Base-by-base conservation (phyloP, 2,329 filamentous ascomycete species). In the Aquanectria penicillioides region DNA sequence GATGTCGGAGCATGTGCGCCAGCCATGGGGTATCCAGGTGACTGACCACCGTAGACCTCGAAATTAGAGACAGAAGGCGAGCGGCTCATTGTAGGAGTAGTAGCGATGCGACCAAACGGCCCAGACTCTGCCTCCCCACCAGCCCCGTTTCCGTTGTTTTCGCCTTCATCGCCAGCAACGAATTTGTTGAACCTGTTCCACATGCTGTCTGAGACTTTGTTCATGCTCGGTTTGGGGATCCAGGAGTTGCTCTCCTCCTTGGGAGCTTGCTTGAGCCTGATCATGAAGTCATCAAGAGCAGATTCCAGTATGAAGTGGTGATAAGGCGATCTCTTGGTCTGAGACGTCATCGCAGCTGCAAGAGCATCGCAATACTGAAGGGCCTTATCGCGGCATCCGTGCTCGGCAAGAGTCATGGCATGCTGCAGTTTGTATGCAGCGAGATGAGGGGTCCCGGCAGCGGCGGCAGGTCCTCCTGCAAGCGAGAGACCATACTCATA, bases 151-250 rank as follows among this genome's bases (percentile, higher is more conserved):
- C 93, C 90, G 57, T 86, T 87, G 57, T 96, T 93, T 57, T 97
- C 93, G 49, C 86, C 86, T 52, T 98, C 94, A 59, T 97, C 94
- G 12, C 95, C 96, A 48, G 91, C 89, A 60, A 99, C 93, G 71
- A 99, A 99, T 70, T 93, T 97, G 77, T 94, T 98, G 78, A 99
- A 97, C 58, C 91, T 93, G 64, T 89, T 93, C 85, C 93, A 94
- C 73, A 98, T 87, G 28, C 91, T 93, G 61, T 91, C 93, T 2
- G 94, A 95, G 0, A 98, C 93, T 76, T 96, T 97, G 75, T 96
- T 94, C 86, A 98, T 96, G 74, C 88, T 97, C 6, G 94, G 93
- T 75, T 95, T 97, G 1, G 93, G 90, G 49, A 99, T 95, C 92
- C 94, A 97, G 2, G 93, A 94, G 17, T 87, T 89, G 6, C 88